Conservation (phyloP, 352 stramenopile genomes). For the Globisporangium recalcitrans region DNA sequence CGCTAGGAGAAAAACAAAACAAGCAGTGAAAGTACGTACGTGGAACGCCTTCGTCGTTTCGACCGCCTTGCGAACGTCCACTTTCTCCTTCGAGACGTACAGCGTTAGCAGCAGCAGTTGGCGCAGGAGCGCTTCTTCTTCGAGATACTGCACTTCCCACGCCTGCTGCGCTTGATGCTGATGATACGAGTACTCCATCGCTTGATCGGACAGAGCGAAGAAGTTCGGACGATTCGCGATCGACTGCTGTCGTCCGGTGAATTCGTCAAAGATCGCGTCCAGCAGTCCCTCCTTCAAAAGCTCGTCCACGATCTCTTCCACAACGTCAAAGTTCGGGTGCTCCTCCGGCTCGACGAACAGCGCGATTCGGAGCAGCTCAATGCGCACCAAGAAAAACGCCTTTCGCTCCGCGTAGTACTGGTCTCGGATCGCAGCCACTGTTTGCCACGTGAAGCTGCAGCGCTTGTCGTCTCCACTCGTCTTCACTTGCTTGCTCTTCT, state of each 20-base stretch:
- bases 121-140: slow-evolving; percentile 54
- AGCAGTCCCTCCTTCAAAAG: slow-evolving; percentile 53
- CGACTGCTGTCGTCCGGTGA: slow-evolving; percentile 31
- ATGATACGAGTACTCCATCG: slow-evolving; percentile 9
- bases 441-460: slow-evolving; percentile 15
- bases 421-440: slow-evolving; percentile 22
- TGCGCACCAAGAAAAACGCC: slow-evolving; percentile 46
- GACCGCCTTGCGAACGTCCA: slow-evolving; percentile 27
- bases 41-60: slow-evolving; percentile 32
- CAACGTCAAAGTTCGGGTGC: slow-evolving; percentile 29
- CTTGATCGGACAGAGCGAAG: slow-evolving; percentile 19
- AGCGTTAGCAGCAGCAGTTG: slow-evolving; percentile 53
- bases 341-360: slow-evolving; percentile 19
- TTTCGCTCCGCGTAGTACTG: slow-evolving; percentile 38
- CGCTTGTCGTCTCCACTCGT: slow-evolving; percentile 1
- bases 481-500: slow-evolving; percentile 3
- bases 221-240: slow-evolving; percentile 31
- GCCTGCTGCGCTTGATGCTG: slow-evolving; percentile 27
- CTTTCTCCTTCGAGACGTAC: slow-evolving; percentile 32
- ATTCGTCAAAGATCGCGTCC: slow-evolving; percentile 52
- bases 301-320: slow-evolving; percentile 38
- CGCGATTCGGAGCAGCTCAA: slow-evolving; percentile 46
- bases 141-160: slow-evolving; percentile 56
- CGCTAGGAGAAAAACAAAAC: neutral
- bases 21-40: slow-evolving; percentile 11